Evolutionary conservation across 371 early-diverging fungal genomes (phyloP).

Genomic region (Blastocladiella emersonii): DNA sequence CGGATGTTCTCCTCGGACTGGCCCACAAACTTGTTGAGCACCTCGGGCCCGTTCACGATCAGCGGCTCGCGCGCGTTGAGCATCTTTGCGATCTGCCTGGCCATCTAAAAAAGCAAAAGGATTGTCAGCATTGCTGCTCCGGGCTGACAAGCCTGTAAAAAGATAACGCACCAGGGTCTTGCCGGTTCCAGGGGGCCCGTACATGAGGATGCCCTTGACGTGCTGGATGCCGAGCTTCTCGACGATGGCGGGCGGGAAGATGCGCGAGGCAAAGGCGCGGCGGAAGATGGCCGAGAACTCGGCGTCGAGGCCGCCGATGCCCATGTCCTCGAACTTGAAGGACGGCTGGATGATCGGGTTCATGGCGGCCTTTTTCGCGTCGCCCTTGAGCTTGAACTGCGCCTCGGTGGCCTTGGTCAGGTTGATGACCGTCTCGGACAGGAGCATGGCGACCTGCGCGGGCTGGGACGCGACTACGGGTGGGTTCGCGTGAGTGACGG

Average conservation of each 20-base stretch:
- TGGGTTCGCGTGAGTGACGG: constrained; percentile 7
- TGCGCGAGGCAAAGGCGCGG: constrained; percentile 98
- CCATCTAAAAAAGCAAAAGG: too few species aligned
- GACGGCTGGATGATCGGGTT: constrained; percentile 72
- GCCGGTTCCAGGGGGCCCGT: constrained; percentile 97
- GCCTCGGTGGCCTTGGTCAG: constrained; percentile 57
- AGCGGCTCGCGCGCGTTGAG: constrained; percentile 92
- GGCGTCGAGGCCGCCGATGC: constrained; percentile 97
- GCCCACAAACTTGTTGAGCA: constrained; percentile 98
- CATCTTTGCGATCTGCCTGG: constrained; percentile 98
- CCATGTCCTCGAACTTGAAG: constrained; percentile 97
- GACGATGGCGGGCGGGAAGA: constrained; percentile 91
- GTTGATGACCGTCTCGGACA: constrained; percentile 49
- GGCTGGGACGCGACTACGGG: constrained; percentile 4
- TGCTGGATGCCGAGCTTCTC: constrained; percentile 96
- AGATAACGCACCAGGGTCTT: too few species aligned
- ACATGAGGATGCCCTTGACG: constrained; percentile 59
- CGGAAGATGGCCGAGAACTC: constrained; percentile 98
- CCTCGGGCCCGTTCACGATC: constrained; percentile 98
- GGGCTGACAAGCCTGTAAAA: too few species aligned
- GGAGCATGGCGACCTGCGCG: constrained; percentile 45
- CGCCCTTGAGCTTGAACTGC: constrained; percentile 56
- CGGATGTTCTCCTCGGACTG: constrained; percentile 98
- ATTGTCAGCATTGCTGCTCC: too few species aligned
- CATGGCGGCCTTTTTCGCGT: constrained; percentile 32